Conservation (phyloP, 2,329 filamentous ascomycete species). For the Stemphylium vesicarium region DNA sequence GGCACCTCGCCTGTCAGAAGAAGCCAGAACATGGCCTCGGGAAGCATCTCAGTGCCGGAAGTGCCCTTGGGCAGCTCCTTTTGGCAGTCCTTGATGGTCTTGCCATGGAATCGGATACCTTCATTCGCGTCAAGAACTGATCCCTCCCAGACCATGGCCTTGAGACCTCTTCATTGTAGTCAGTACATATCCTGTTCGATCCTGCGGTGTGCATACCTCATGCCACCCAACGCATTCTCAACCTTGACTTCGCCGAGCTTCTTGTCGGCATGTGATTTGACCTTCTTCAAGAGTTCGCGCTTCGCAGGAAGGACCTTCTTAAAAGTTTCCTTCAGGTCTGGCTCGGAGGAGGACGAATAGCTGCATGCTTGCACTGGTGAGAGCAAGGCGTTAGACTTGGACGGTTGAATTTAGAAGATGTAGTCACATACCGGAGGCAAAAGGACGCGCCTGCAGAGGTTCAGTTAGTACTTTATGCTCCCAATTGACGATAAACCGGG, state of each 20-base stretch:
- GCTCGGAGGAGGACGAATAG: conserved; percentile 79
- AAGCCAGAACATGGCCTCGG: conserved; percentile 99
- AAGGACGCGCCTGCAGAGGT: conserved; percentile 35
- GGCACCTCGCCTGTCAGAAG: conserved; percentile 93
- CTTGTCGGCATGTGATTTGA: conserved; percentile 84
- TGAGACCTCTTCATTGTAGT: conserved; percentile 68
- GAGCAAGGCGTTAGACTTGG: conserved; percentile 20
- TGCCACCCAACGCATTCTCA: conserved; percentile 91
- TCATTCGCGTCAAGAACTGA: conserved; percentile 96
- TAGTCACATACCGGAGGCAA: conserved; percentile 47
- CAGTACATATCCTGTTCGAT: conserved; percentile 3
- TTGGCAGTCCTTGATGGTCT: conserved; percentile 98
- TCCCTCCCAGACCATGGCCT: conserved; percentile 98
- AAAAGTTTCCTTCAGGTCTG: conserved; percentile 87
- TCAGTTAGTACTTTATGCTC: conserved; percentile 18
- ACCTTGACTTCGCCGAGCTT: conserved; percentile 91
- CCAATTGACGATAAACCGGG: neutral
- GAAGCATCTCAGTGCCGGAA: conserved; percentile 93
- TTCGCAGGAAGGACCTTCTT: conserved; percentile 87
- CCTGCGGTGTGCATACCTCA: conserved; percentile 65
- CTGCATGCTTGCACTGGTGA: conserved; percentile 55
- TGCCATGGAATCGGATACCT: conserved; percentile 97
- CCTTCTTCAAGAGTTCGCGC: conserved; percentile 89
- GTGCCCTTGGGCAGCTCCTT: conserved; percentile 90
- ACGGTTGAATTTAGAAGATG: neutral